Evolutionary conservation across 441 rosid species (phyloP).

Genomic region (Viola pubescens): DNA sequence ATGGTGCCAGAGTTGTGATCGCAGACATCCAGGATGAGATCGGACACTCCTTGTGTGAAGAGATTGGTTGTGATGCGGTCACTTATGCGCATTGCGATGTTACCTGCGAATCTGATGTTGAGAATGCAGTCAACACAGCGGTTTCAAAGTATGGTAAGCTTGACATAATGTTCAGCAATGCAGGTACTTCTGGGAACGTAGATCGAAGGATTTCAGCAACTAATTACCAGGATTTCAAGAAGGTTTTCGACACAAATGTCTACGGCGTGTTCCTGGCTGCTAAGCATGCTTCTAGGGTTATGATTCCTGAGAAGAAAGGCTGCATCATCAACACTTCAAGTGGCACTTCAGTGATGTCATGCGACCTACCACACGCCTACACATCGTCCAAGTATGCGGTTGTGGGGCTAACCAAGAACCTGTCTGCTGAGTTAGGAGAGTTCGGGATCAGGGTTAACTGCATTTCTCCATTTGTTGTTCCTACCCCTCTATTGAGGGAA

Average conservation of each 20-base stretch:
- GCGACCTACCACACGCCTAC: constrained; percentile 20
- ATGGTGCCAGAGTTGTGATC: background rate
- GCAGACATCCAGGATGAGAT: background rate
- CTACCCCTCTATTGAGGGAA: constrained; percentile 15
- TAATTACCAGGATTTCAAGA: constrained; percentile 21
- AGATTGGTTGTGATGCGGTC: background rate
- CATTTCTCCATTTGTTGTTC: constrained; percentile 27
- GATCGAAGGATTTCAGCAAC: background rate
- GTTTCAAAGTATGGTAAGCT: background rate
- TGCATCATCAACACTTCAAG: constrained; percentile 33
- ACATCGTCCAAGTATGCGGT: constrained; percentile 31
- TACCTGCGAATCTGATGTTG: background rate
- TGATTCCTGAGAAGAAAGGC: constrained; percentile 34
- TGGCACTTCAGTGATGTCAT: constrained; percentile 5
- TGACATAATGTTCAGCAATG: background rate
- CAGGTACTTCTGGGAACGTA: background rate
- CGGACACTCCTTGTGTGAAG: background rate
- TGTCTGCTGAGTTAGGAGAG: constrained; percentile 36
- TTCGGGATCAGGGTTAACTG: constrained; percentile 39
- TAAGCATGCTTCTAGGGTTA: constrained; percentile 41
- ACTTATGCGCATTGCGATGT: background rate
- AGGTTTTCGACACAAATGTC: constrained; percentile 27
- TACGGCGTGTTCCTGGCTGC: constrained; percentile 26
- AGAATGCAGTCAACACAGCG: background rate
- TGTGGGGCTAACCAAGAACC: constrained; percentile 34